phyloP scores from a whole-genome alignment of 768 basidiomycete species.

The Suillus variegatus region DNA sequence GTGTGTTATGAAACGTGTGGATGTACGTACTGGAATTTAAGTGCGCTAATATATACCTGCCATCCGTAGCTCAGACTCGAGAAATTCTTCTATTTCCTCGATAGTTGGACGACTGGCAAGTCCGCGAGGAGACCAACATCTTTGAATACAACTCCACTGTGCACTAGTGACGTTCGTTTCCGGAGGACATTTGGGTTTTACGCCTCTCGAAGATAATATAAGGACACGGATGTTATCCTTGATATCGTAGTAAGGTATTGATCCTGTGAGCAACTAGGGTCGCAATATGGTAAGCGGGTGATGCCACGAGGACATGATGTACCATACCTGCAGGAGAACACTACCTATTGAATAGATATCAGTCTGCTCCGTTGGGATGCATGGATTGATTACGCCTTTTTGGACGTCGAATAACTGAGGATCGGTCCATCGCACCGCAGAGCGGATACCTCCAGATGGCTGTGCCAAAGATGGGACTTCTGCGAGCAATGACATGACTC shows the following conservation, averaged over 20 bases:
- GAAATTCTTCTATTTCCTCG: slow-evolving; percentile 8
- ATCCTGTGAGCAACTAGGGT: slow-evolving; percentile 8
- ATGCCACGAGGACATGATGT: background rate
- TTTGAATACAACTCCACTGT: slow-evolving; percentile 9
- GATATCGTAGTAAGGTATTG: slow-evolving; percentile 9
- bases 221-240: background rate
- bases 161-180: background rate
- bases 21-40: background rate
- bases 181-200: background rate
- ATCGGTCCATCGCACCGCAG: slow-evolving; percentile 9
- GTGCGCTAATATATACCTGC: background rate
- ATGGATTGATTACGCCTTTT: background rate
- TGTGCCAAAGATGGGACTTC: background rate
- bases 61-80: background rate
- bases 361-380: background rate
- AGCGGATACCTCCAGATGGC: background rate
- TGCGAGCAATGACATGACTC: slow-evolving; percentile 1
- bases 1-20: background rate
- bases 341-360: slow-evolving; percentile 12
- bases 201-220: background rate
- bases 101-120: slow-evolving; percentile 1
- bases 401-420: slow-evolving; percentile 5
- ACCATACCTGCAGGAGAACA: slow-evolving; percentile 10
- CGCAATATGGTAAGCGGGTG: background rate
- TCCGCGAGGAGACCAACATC: slow-evolving; percentile 9